Evolutionary conservation across 2,329 filamentous ascomycete genomes (phyloP).

Genomic region (Aspergillus awamori): DNA sequence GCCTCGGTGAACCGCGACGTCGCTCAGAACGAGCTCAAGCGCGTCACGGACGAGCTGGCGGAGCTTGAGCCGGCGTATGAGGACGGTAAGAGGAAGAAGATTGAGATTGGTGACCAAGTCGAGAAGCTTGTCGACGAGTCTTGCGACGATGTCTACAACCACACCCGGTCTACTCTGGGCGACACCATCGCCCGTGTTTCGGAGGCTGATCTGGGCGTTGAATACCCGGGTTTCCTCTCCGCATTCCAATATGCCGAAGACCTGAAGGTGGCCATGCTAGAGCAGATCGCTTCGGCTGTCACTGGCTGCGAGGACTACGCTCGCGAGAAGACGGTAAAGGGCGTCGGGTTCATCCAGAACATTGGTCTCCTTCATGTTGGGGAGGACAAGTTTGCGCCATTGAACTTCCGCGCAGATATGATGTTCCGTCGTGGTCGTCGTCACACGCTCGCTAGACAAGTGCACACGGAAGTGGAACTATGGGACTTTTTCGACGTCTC

Average conservation of each 20-base stretch:
- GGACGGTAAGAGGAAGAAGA: slow-evolving; percentile 76
- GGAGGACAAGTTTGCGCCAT: slow-evolving; percentile 74
- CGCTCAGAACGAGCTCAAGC: slow-evolving; percentile 79
- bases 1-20: slow-evolving; percentile 87
- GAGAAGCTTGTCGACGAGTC: slow-evolving; percentile 82
- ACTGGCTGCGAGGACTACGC: slow-evolving; percentile 81
- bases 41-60: slow-evolving; percentile 77
- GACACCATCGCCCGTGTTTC: slow-evolving; percentile 76
- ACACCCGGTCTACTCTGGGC: slow-evolving; percentile 75
- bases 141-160: slow-evolving; percentile 80
- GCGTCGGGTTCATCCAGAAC: slow-evolving; percentile 85
- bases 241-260: slow-evolving; percentile 94
- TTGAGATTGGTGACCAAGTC: slow-evolving; percentile 78
- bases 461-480: slow-evolving; percentile 84
- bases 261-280: slow-evolving; percentile 86
- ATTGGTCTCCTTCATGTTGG: slow-evolving; percentile 87
- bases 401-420: slow-evolving; percentile 85
- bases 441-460: slow-evolving; percentile 78
- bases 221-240: slow-evolving; percentile 81
- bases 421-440: slow-evolving; percentile 84
- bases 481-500: slow-evolving; percentile 92
- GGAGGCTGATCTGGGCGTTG: slow-evolving; percentile 75
- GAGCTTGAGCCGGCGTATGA: slow-evolving; percentile 85
- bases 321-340: slow-evolving; percentile 72
- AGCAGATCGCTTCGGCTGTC: slow-evolving; percentile 80